Evolutionary conservation across 106 monocot genomes (phyloP).

Genomic region (Platanthera guangdongensis): DNA sequence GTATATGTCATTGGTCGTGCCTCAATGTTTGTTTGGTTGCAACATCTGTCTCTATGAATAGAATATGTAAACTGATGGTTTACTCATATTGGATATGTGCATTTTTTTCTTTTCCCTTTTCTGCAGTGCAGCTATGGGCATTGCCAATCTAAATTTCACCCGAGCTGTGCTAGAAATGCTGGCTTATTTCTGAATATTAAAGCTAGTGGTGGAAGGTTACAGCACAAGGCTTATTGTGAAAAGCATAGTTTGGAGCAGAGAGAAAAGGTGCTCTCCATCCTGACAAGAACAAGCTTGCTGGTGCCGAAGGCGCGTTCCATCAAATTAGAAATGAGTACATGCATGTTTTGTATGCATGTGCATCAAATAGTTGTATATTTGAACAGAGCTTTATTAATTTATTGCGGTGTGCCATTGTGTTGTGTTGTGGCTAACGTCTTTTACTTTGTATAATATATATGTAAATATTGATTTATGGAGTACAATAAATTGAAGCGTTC

Average conservation of each 20-base stretch:
- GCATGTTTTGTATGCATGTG: too few relatives aligned
- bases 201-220: slow-evolving; percentile 37
- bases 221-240: slow-evolving; percentile 83
- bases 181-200: slow-evolving; percentile 76
- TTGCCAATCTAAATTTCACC: slow-evolving; percentile 78
- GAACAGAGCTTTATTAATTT: too few relatives aligned
- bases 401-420: too few relatives aligned
- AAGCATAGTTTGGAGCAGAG: slow-evolving; percentile 83
- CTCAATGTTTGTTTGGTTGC: slow-evolving; percentile 40
- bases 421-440: too few relatives aligned
- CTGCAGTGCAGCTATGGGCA: slow-evolving; percentile 80
- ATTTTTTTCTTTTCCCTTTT: slow-evolving; percentile 10
- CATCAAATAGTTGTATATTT: too few relatives aligned
- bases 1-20: slow-evolving; percentile 72
- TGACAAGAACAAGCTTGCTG: too few relatives aligned
- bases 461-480: too few relatives aligned
- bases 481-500: too few relatives aligned
- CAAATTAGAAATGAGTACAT: too few relatives aligned
- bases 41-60: slow-evolving; percentile 3
- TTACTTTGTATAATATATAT: too few relatives aligned
- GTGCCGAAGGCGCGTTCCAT: too few relatives aligned
- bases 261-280: slow-evolving; percentile 22
- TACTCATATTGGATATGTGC: not conserved
- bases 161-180: slow-evolving; percentile 68
- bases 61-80: not conserved